Conservation (phyloP, 2,329 filamentous ascomycete genomes). For the Talaromyces rugulosus region DNA sequence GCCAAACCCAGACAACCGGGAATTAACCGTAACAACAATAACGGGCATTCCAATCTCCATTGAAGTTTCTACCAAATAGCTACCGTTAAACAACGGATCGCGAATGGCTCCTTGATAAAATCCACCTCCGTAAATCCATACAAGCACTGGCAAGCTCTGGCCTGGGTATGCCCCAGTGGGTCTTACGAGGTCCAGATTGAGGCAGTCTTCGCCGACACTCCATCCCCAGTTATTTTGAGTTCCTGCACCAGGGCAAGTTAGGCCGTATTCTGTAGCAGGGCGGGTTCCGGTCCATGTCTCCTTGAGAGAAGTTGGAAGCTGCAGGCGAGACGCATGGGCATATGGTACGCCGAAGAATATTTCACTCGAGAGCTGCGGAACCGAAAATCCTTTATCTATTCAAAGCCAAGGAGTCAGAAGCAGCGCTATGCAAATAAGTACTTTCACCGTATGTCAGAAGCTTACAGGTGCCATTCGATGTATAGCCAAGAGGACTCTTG, state of each 20-base stretch:
- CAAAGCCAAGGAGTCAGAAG: neutral
- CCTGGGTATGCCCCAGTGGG: conserved; percentile 7
- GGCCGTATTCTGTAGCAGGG: neutral
- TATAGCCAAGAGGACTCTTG: neutral
- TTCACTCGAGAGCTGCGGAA: neutral
- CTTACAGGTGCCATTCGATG: neutral
- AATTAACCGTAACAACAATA: conserved; percentile 44
- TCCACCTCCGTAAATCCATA: conserved; percentile 34
- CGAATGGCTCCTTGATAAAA: conserved; percentile 23
- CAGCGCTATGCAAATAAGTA: neutral
- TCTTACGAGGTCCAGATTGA: neutral
- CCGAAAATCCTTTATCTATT: neutral
- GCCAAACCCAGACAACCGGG: conserved; percentile 52
- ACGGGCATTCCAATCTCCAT: conserved; percentile 43
- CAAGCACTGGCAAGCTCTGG: neutral
- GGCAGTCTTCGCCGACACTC: conserved; percentile 8
- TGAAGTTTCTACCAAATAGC: conserved; percentile 60
- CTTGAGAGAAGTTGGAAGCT: neutral
- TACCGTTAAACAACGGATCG: conserved; percentile 31
- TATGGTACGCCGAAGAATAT: neutral
- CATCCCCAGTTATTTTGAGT: neutral
- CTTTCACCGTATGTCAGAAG: neutral
- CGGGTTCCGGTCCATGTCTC: neutral
- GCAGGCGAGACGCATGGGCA: neutral
- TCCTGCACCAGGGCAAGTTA: neutral